Conservation (phyloP, 2,329 filamentous ascomycete genomes). For the Claviceps sp. region DNA sequence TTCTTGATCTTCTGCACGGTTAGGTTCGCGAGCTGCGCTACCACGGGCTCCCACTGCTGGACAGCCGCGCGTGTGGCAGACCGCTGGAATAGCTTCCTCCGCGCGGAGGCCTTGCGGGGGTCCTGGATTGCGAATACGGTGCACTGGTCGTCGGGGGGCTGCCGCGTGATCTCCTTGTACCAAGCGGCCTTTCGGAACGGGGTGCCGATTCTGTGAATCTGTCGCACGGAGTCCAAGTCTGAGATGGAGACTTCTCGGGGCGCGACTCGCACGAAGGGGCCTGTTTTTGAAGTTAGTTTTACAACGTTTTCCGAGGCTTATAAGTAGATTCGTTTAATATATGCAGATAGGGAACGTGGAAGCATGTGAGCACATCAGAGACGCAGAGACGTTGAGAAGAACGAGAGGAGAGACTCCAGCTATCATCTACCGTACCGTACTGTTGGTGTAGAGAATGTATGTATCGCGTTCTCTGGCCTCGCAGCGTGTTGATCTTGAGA, state of each 20-base stretch:
- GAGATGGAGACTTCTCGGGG: neutral
- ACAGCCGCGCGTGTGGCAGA: neutral
- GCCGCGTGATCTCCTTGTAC: neutral
- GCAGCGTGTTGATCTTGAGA: neutral
- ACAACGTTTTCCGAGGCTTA: too few species aligned
- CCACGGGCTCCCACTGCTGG: neutral
- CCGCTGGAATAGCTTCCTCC: constrained; percentile 1
- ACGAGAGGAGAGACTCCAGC: neutral
- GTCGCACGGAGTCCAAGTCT: neutral
- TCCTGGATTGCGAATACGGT: neutral
- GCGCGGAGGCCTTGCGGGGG: neutral
- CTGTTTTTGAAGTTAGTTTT: neutral
- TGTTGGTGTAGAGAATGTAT: neutral
- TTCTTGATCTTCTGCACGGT: neutral
- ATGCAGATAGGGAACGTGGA: too few species aligned
- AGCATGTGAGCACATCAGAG: neutral
- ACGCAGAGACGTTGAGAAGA: neutral
- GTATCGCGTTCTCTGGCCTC: neutral
- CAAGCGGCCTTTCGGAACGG: neutral
- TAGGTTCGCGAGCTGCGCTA: neutral
- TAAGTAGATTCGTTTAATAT: too few species aligned
- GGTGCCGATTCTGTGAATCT: neutral
- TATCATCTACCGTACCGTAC: neutral
- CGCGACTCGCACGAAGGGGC: neutral
- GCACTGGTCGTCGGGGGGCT: neutral